phyloP scores from a whole-genome alignment of 2,329 filamentous ascomycete species.

The Xylogone sp. region DNA sequence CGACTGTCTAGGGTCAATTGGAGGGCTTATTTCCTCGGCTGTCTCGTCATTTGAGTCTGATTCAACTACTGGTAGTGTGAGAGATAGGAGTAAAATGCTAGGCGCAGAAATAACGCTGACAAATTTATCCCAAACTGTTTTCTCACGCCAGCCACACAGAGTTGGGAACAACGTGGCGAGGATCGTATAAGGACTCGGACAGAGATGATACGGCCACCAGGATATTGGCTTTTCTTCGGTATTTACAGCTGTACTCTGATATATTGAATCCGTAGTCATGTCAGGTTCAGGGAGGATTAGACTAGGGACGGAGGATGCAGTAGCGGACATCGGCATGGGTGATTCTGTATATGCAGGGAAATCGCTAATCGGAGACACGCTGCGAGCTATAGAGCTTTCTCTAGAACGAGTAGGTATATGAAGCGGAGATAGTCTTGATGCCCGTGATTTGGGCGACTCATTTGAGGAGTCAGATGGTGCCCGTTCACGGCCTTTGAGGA shows the following conservation, averaged over 20 bases:
- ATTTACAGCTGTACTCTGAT: slow-evolving; percentile 14
- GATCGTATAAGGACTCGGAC: slow-evolving; percentile 71
- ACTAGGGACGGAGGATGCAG: slow-evolving; percentile 23
- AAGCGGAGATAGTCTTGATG: slow-evolving; percentile 18
- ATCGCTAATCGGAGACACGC: slow-evolving; percentile 22
- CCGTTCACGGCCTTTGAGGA: slow-evolving; percentile 30
- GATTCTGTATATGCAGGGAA: slow-evolving; percentile 30
- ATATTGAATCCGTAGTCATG: slow-evolving; percentile 18
- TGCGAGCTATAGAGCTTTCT: slow-evolving; percentile 21
- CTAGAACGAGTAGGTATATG: slow-evolving; percentile 24
- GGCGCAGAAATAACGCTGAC: slow-evolving; percentile 81
- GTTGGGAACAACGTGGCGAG: slow-evolving; percentile 81
- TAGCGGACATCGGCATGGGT: slow-evolving; percentile 21
- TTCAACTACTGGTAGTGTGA: slow-evolving; percentile 90
- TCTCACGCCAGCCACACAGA: slow-evolving; percentile 74
- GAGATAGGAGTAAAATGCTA: slow-evolving; percentile 83
- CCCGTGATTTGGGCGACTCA: slow-evolving; percentile 12
- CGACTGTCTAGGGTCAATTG: slow-evolving; percentile 4
- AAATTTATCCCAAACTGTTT: slow-evolving; percentile 79
- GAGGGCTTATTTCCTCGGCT: slow-evolving; percentile 20
- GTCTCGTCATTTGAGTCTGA: slow-evolving; percentile 51
- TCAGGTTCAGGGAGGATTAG: slow-evolving; percentile 23
- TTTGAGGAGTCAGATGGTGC: slow-evolving; percentile 8
- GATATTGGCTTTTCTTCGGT: slow-evolving; percentile 38
- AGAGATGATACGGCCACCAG: slow-evolving; percentile 78